These are phyloP conservation scores for Entomortierella parvispora DNA, from an alignment of 192 early-diverging fungal genomes.

Conservation along the genomic window DNA sequence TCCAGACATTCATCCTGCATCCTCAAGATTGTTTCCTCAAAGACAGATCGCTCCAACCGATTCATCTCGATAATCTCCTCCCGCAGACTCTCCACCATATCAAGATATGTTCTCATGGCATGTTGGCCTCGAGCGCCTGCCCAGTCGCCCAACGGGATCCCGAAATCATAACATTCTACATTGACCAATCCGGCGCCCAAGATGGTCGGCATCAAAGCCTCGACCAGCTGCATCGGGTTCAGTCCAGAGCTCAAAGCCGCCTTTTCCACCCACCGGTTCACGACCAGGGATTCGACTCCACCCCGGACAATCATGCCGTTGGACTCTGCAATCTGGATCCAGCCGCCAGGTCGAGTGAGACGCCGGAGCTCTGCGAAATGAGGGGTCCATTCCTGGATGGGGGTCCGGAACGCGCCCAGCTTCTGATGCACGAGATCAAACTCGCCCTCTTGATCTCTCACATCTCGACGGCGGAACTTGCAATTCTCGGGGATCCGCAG, in stretches of 20 bases:
- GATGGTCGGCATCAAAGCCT: constrained; percentile 47
- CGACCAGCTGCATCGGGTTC: constrained; percentile 44
- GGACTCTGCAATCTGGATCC: constrained; percentile 47
- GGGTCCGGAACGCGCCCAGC: constrained; percentile 35
- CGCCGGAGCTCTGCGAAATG: constrained; percentile 46
- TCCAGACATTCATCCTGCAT: constrained; percentile 43
- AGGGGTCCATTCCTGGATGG: constrained; percentile 50
- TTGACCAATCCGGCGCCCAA: constrained; percentile 50
- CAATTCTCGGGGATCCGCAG: constrained; percentile 40
- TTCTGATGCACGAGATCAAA: constrained; percentile 50
- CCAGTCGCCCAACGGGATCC: constrained; percentile 49
- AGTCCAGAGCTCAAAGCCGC: constrained; percentile 40
- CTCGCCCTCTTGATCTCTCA: constrained; percentile 43
- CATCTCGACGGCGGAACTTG: constrained; percentile 46
- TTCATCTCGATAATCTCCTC: constrained; percentile 51
- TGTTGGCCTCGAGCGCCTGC: constrained; percentile 30
- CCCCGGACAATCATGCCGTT: constrained; percentile 38
- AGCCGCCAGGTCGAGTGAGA: constrained; percentile 36
- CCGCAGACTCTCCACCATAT: constrained; percentile 39
- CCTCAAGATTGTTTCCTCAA: constrained; percentile 41
- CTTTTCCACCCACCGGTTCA: constrained; percentile 49
- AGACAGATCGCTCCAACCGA: constrained; percentile 32
- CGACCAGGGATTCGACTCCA: constrained; percentile 28
- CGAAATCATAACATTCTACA: constrained; percentile 48
- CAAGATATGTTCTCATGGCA: constrained; percentile 45